Evolutionary conservation across 257 asterid genomes (phyloP).

Genomic region (Misopates orontium): DNA sequence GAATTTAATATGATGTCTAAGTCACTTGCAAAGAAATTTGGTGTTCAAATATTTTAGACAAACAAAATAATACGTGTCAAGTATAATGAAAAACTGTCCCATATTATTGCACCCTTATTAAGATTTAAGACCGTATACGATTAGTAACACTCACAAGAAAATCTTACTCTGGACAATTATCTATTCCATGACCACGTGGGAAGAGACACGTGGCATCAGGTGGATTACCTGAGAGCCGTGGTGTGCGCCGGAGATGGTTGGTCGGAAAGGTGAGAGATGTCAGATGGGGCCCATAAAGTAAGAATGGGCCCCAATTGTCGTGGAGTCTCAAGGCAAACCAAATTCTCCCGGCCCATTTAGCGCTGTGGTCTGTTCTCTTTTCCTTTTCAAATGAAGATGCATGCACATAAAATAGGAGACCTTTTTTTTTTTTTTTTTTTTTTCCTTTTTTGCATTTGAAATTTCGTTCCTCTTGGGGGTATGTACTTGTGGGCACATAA

Average conservation of each 20-base stretch:
- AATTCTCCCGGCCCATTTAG: constrained; percentile 17
- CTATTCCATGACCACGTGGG: constrained; percentile 33
- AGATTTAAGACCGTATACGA: no score
- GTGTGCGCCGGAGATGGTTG: constrained; percentile 35
- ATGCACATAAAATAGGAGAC: not conserved
- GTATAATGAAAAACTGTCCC: no score
- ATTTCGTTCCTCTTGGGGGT: no score
- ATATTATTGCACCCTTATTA: no score
- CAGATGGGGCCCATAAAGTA: constrained; percentile 26
- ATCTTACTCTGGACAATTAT: not conserved
- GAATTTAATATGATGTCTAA: no score
- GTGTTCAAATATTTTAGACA: no score
- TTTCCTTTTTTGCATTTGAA: not conserved
- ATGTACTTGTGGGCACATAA: no score
- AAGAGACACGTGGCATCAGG: constrained; percentile 28
- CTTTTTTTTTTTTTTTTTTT: not conserved
- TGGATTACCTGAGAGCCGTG: constrained; percentile 23
- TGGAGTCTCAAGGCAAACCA: constrained; percentile 33
- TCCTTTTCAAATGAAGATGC: not conserved
- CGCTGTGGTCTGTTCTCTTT: not conserved
- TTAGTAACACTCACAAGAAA: not conserved
- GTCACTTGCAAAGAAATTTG: no score
- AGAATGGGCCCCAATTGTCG: constrained; percentile 26
- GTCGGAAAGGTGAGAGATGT: constrained; percentile 27
- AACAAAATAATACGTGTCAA: no score